phyloP scores from a whole-genome alignment of 768 basidiomycete genomes.

The Brasilioporus rufonigricans region DNA sequence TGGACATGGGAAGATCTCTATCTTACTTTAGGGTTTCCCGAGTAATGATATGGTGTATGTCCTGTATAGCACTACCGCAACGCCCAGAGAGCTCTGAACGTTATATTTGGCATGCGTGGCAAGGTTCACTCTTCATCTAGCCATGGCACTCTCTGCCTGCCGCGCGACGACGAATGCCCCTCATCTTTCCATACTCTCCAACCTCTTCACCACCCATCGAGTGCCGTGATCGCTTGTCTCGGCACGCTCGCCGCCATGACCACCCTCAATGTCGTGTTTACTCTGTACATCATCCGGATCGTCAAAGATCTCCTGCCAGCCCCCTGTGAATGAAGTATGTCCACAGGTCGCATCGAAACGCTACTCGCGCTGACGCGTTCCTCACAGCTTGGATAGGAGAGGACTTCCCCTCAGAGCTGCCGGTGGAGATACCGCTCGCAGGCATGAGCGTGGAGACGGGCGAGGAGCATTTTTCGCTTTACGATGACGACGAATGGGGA shows the following conservation, averaged over 20 bases:
- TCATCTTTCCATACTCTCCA: not conserved
- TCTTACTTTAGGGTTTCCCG: not conserved
- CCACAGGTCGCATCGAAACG: not conserved
- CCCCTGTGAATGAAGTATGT: conserved; percentile 25
- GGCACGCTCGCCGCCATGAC: conserved; percentile 21
- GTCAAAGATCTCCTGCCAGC: conserved; percentile 12
- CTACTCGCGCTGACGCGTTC: not conserved
- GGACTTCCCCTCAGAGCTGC: conserved; percentile 33
- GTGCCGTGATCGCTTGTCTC: conserved; percentile 12
- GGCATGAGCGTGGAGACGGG: conserved; percentile 28
- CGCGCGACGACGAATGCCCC: not conserved
- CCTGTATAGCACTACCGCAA: not conserved
- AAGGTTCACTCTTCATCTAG: not conserved
- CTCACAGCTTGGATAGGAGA: conserved; percentile 27
- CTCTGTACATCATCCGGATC: conserved; percentile 17
- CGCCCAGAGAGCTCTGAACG: not conserved
- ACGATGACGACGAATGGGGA: conserved; percentile 37
- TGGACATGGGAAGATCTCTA: not conserved
- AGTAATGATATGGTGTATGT: not conserved
- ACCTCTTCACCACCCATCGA: not conserved
- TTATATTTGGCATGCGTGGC: conserved; percentile 2
- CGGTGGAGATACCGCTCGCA: conserved; percentile 27
- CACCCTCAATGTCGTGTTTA: conserved; percentile 20
- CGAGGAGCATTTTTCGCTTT: conserved; percentile 29
- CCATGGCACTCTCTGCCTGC: conserved; percentile 4